phyloP scores from a whole-genome alignment of 108 stramenopile genomes.

The Craspedostauros australis region DNA sequence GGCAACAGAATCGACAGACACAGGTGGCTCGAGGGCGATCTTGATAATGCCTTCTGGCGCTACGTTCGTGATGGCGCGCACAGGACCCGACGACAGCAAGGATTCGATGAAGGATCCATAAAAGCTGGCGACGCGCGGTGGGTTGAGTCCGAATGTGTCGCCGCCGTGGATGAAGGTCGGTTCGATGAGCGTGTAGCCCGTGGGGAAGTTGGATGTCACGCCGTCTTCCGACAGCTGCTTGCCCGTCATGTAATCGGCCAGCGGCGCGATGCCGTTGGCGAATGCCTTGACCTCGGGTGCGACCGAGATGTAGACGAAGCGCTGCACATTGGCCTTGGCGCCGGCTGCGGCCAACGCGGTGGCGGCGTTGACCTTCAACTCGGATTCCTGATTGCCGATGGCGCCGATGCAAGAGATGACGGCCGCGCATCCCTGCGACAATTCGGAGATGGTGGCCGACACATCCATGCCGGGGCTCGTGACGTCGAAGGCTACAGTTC shows the following conservation, averaged over 20 bases:
- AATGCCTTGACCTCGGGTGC: constrained; percentile 59
- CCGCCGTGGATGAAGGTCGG: constrained; percentile 77
- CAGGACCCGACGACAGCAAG: constrained; percentile 37
- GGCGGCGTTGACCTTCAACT: constrained; percentile 34
- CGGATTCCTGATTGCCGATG: constrained; percentile 43
- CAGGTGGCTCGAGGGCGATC: constrained; percentile 68
- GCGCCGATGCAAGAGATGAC: constrained; percentile 58
- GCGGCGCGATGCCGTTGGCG: constrained; percentile 47
- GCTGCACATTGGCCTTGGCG: constrained; percentile 42
- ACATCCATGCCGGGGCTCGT: background rate
- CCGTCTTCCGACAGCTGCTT: constrained; percentile 46
- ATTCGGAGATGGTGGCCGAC: constrained; percentile 1
- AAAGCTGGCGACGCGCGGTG: constrained; percentile 61
- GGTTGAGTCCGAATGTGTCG: constrained; percentile 49
- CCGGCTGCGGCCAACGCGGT: constrained; percentile 39
- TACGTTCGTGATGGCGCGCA: constrained; percentile 42
- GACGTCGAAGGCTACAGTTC: constrained; percentile 18
- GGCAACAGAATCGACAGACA: constrained; percentile 66
- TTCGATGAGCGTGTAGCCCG: constrained; percentile 25
- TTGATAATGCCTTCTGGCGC: constrained; percentile 58
- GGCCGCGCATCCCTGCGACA: constrained; percentile 26
- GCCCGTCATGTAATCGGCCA: constrained; percentile 57
- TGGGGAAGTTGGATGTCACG: constrained; percentile 13
- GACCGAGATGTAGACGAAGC: constrained; percentile 53
- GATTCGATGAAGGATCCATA: constrained; percentile 63